Base-by-base conservation (phyloP, 257 asterid genomes). In the Anisodus tanguticus region DNA sequence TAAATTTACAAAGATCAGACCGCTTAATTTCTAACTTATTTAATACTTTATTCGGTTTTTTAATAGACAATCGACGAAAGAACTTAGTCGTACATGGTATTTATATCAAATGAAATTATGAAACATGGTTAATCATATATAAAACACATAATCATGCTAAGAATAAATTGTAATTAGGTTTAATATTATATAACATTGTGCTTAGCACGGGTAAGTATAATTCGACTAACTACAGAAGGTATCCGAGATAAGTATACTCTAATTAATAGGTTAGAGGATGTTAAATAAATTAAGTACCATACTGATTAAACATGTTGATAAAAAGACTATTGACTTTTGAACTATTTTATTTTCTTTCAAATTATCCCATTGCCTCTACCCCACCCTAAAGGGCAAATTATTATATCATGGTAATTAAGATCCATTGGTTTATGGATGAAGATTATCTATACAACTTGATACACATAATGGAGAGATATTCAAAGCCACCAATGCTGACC, bases 401-500 rank as follows among this genome's bases (percentile, higher is more conserved):
- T 3, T 68, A 7, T 39, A 68, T 68, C 77, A 68, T 39, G 77
- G 6, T 15, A 17, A 68, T 10, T 41, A 41, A 41, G 5, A 31
- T 68, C 53, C 0, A 37, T 31, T 64, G 10, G 11, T 31, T 62
- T 19, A 3, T 62, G 69, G 2, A 22, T 26, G 22, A 63, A 63
- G 19, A 26, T 26, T 19, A 1, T 59, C 2, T 62, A 62, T 35
- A 35, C 74, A 13, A 3, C 54, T 69, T 69, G 54, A 39, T 69
- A 41, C 3, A 69, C 8, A 39, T 69, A 0, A 69, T 39, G 17
- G 41, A 69, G 13, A 69, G 4, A 9, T 59, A 80, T 31, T 87
- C 88, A 86, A 79, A 89, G 94, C 91, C 90, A 90, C 66, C 90
- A 81, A 45, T 47, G 57, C 80, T 91, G 93, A 91, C 93, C 87